A percentile compares a stretch with the other conserved stretches of the same genome.
Evolutionary conservation across 2,329 filamentous ascomycete genomes (phyloP).

Genomic region (Fusarium transvaalense): DNA sequence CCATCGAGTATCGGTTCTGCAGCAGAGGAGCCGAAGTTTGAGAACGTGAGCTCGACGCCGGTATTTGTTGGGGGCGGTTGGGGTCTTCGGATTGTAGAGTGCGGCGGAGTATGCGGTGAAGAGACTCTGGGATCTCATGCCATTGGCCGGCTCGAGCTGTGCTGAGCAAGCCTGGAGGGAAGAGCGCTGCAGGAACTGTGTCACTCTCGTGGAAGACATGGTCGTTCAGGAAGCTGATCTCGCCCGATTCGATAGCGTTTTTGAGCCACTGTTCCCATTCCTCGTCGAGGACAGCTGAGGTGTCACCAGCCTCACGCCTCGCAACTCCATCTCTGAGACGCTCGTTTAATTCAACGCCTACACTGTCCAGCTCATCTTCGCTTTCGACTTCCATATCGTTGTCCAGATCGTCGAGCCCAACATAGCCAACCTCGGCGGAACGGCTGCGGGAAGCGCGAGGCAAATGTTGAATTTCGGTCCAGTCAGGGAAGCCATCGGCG

Average conservation of each 20-base stretch:
- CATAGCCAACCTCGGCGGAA: slow-evolving; percentile 30
- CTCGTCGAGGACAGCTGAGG: slow-evolving; percentile 71
- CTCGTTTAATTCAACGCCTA: slow-evolving; percentile 73
- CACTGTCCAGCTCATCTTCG: slow-evolving; percentile 65
- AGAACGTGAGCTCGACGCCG: slow-evolving; percentile 25
- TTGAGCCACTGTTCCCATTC: slow-evolving; percentile 83
- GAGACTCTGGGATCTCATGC: slow-evolving; percentile 68
- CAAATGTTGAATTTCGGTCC: slow-evolving; percentile 53
- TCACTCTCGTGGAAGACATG: slow-evolving; percentile 52
- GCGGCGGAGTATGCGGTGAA: slow-evolving; percentile 65
- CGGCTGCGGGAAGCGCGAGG: slow-evolving; percentile 32
- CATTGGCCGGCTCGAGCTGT: slow-evolving; percentile 69
- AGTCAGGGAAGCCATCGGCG: slow-evolving; percentile 74
- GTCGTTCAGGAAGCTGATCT: slow-evolving; percentile 62
- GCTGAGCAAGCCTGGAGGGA: slow-evolving; percentile 65
- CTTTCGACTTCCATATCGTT: slow-evolving; percentile 63
- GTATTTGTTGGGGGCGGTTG: slow-evolving; percentile 34
- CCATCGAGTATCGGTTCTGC: slow-evolving; percentile 36
- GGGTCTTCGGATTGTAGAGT: slow-evolving; percentile 58
- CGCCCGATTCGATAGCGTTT: slow-evolving; percentile 74
- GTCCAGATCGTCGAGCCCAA: slow-evolving; percentile 46
- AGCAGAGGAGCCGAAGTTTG: slow-evolving; percentile 23
- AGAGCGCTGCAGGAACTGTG: slow-evolving; percentile 54
- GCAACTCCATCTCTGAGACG: slow-evolving; percentile 74
- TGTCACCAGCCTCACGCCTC: slow-evolving; percentile 71